phyloP scores from a whole-genome alignment of 163 green algal genomes.

The Scenedesmus sp. region DNA sequence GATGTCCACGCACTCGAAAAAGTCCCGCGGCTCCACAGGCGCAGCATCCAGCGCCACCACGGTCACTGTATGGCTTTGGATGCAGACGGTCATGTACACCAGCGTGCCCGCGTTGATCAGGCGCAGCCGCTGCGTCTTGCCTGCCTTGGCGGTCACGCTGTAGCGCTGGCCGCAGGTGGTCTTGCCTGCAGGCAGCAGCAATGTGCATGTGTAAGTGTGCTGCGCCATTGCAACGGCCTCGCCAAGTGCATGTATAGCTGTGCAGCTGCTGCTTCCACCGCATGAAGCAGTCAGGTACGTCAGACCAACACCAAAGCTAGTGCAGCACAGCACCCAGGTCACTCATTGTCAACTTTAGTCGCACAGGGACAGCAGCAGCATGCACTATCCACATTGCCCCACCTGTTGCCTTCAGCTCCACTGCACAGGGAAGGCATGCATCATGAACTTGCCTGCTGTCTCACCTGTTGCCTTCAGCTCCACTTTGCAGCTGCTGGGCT shows the following conservation, averaged over 20 bases:
- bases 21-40: slow-evolving; percentile 57
- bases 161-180: not conserved
- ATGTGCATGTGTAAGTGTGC: no score
- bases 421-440: not conserved
- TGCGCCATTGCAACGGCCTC: no score
- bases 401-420: not conserved
- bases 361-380: no score
- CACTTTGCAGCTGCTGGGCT: not conserved
- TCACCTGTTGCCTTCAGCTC: not conserved
- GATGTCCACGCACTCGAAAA: slow-evolving; percentile 68
- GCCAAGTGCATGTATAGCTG: no score
- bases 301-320: no score
- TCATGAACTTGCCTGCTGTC: no score
- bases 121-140: slow-evolving; percentile 66
- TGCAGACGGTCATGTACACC: slow-evolving; percentile 73
- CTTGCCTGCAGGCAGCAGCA: not conserved
- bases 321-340: no score
- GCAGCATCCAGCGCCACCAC: slow-evolving; percentile 68
- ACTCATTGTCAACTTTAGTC: no score
- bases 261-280: no score
- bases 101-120: slow-evolving; percentile 69
- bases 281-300: no score
- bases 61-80: slow-evolving; percentile 71
- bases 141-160: slow-evolving; percentile 57
- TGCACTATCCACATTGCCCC: no score